Conservation (phyloP, 768 basidiomycete species). For the Phanerochaete sordida region DNA sequence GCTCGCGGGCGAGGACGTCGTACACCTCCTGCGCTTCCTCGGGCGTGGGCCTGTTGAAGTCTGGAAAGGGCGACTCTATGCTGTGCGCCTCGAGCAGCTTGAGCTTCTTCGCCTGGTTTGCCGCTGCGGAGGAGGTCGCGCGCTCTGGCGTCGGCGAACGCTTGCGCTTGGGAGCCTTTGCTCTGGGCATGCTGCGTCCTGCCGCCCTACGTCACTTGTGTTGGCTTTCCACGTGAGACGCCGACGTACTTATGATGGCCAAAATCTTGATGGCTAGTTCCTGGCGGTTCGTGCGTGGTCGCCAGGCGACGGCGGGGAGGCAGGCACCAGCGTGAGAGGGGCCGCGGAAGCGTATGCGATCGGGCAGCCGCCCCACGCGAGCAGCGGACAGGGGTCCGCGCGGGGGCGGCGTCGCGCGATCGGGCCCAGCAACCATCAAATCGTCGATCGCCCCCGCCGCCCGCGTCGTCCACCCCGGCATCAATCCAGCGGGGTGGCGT, state of each 20-base stretch:
- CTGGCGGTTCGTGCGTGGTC: neutral
- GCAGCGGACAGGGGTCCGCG: too few relatives aligned
- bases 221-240: too few relatives aligned
- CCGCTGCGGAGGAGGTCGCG: conserved; percentile 6
- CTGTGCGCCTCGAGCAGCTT: conserved; percentile 43
- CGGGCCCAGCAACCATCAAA: neutral
- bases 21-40: conserved; percentile 38
- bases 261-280: too few relatives aligned
- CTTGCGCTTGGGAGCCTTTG: neutral
- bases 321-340: neutral
- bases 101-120: conserved; percentile 40
- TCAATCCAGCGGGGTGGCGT: conserved; percentile 5
- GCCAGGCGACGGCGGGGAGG: neutral
- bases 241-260: too few relatives aligned
- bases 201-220: neutral
- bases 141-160: neutral
- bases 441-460: conserved; percentile 1
- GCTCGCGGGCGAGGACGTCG: conserved; percentile 35
- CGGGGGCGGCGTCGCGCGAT: neutral
- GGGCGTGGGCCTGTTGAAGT: conserved; percentile 41
- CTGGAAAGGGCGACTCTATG: conserved; percentile 44
- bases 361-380: too few relatives aligned
- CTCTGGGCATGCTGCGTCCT: neutral
- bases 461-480: neutral
- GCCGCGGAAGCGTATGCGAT: neutral